Percentiles rank a stretch among this genome's conserved stretches.
Conservation (phyloP, 257 asterid genomes). For the Solanum rostratum region DNA sequence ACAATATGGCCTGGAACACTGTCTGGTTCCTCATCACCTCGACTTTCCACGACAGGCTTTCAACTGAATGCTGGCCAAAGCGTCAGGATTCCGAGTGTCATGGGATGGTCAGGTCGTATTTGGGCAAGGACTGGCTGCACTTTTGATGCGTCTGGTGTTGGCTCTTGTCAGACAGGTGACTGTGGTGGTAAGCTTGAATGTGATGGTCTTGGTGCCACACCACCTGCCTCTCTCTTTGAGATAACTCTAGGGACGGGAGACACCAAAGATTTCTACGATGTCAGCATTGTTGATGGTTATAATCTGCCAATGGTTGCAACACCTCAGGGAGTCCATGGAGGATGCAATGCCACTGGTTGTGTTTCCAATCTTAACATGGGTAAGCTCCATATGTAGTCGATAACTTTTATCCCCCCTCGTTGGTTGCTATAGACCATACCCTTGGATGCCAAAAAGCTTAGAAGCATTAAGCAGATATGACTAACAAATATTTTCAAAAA, state of each 20-base stretch:
- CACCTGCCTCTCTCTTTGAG: slow-evolving; percentile 75
- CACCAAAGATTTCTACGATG: slow-evolving; percentile 54
- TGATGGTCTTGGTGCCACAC: slow-evolving; percentile 58
- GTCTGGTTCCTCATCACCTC: slow-evolving; percentile 63
- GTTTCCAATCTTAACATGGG: slow-evolving; percentile 60
- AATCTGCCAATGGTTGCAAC: slow-evolving; percentile 54
- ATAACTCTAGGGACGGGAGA: slow-evolving; percentile 69
- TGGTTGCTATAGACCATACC: background rate
- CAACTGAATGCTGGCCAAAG: slow-evolving; percentile 52
- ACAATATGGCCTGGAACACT: slow-evolving; percentile 84
- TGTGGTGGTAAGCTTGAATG: slow-evolving; percentile 76
- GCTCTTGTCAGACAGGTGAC: slow-evolving; percentile 76
- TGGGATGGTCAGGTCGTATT: slow-evolving; percentile 80
- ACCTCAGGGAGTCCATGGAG: slow-evolving; percentile 36
- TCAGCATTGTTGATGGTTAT: slow-evolving; percentile 77
- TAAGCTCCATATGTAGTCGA: background rate
- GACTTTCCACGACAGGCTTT: slow-evolving; percentile 63
- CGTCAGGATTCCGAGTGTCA: slow-evolving; percentile 28
- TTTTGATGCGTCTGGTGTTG: slow-evolving; percentile 48
- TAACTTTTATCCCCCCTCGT: no score
- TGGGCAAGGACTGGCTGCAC: slow-evolving; percentile 87
- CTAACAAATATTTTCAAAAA: background rate
- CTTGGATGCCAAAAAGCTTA: no score
- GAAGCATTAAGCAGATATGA: background rate
- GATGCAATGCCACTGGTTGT: slow-evolving; percentile 73